phyloP scores from a whole-genome alignment of 495 filamentous ascomycete species.

The Penicillium canariense region DNA sequence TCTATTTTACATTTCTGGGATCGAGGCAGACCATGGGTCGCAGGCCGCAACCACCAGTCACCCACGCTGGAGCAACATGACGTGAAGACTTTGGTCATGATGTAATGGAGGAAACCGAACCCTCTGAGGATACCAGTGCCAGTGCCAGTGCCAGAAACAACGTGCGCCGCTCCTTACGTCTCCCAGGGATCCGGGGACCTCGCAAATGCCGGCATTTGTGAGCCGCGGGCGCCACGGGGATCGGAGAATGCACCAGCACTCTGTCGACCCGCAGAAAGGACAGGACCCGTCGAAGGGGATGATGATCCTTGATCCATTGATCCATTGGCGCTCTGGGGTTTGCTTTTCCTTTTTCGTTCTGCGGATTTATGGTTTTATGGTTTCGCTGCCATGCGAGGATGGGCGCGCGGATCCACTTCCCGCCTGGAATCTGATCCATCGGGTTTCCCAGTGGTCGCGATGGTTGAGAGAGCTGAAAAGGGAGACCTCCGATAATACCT shows the following conservation, averaged over 20 bases:
- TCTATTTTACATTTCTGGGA: not conserved
- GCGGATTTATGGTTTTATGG: not conserved
- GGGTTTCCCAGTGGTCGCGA: not conserved
- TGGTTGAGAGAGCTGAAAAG: not conserved
- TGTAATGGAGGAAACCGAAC: slow-evolving; percentile 6
- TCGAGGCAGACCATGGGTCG: slow-evolving; percentile 1
- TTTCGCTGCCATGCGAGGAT: slow-evolving; percentile 7
- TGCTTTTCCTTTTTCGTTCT: not conserved
- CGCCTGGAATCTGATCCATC: slow-evolving; percentile 3
- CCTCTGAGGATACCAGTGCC: not conserved
- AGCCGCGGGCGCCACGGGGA: not conserved
- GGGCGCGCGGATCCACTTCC: slow-evolving; percentile 5
- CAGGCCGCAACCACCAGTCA: slow-evolving; percentile 1
- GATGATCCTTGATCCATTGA: not conserved
- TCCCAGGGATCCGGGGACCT: not conserved
- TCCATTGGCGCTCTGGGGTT: too few relatives aligned
- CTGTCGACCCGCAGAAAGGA: too few relatives aligned
- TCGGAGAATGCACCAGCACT: not conserved
- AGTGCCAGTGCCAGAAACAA: not conserved
- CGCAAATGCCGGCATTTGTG: not conserved
- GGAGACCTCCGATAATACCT: not conserved
- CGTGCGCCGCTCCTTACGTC: slow-evolving; percentile 13
- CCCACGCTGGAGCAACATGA: slow-evolving; percentile 11
- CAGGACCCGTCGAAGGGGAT: not conserved
- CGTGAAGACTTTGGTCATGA: slow-evolving; percentile 21